These are phyloP conservation scores for Fraxinus americana DNA, from an alignment of 257 asterid species.

Conservation along the genomic window DNA sequence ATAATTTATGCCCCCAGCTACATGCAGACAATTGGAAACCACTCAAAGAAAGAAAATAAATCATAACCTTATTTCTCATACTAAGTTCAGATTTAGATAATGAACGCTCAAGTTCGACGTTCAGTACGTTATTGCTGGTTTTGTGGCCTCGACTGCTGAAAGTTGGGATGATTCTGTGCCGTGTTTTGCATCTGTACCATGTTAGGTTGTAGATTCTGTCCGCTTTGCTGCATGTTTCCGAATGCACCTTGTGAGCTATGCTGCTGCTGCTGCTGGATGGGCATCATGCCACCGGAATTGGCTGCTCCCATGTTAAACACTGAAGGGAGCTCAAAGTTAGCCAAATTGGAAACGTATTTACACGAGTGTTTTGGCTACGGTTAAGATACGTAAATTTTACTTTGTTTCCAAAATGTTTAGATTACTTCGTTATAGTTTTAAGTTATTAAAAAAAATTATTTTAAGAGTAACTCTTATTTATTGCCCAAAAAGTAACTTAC, in stretches of 20 bases:
- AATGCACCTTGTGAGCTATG: slow-evolving; percentile 61
- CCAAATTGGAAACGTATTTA: not conserved
- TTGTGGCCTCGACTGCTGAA: slow-evolving; percentile 90
- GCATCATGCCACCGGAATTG: slow-evolving; percentile 74
- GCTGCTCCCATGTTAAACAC: slow-evolving; percentile 82
- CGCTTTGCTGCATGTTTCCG: slow-evolving; percentile 73
- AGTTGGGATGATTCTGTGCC: slow-evolving; percentile 71
- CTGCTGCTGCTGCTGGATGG: slow-evolving; percentile 74
- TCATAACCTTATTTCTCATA: not conserved
- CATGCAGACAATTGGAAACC: not conserved
- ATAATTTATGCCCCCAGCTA: not conserved
- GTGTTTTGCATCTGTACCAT: slow-evolving; percentile 66
- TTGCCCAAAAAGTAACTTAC: not conserved
- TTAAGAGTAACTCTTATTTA: not conserved
- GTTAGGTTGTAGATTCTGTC: slow-evolving; percentile 64
- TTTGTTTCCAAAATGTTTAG: not conserved
- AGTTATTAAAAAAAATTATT: not conserved
- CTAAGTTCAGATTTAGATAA: not conserved
- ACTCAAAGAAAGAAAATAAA: not conserved
- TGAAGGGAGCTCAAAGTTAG: slow-evolving; percentile 31
- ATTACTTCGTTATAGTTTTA: too few relatives aligned
- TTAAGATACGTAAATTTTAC: not conserved
- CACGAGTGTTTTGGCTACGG: not conserved
- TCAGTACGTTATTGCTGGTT: slow-evolving; percentile 59
- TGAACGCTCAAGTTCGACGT: not conserved